Base-by-base conservation (phyloP, 2,329 filamentous ascomycete genomes). In the Monosporascus sp. region DNA sequence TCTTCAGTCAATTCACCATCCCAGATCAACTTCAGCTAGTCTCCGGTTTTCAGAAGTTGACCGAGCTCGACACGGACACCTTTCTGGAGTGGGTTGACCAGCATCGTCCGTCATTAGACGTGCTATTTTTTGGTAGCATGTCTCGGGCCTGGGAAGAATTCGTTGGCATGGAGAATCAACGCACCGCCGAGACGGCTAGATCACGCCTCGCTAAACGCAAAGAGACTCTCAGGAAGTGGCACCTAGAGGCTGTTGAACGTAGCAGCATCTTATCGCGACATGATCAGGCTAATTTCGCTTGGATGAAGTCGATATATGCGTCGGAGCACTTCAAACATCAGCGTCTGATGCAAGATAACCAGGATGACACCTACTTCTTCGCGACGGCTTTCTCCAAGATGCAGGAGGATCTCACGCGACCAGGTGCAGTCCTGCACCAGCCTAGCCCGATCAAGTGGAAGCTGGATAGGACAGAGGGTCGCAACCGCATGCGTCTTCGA, bases 241-340 rank as follows among this genome's bases (percentile, higher is more conserved):
- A 88, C 43, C 71, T 78, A 2, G 87, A 93, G 58, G 85, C 86
- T 49, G 71, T 82, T 5, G 79, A 80, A 22, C 80, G 80, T 9
- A 89, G 95, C 18, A 88, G 88, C 58, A 77, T 88, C 17, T 80
- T 92, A 54, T 78, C 87, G 51, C 85, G 85, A n/a, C 93, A 97
- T 64, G 90, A 96, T 63, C 85, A 89, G 59, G 88, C 90, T 1
- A 93, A 94, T 52, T 87, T 84, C 41, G 87, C 93, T 55, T 99
- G 93, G 94, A 88, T 93, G 75, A 91, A 92, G 62, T 97, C 96
- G 63, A 96, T 99, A 41, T 94, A 93, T 69, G 86, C 88, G 48
- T 91, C 93, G 0, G 94, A 99, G 68, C 87, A 94, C 60, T 82
- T 93, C 65, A 97, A 96, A 68, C 87, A 96, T 59, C 93, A 97